Conservation (phyloP, 345 rosid genomes). For the Gossypium turneri region DNA sequence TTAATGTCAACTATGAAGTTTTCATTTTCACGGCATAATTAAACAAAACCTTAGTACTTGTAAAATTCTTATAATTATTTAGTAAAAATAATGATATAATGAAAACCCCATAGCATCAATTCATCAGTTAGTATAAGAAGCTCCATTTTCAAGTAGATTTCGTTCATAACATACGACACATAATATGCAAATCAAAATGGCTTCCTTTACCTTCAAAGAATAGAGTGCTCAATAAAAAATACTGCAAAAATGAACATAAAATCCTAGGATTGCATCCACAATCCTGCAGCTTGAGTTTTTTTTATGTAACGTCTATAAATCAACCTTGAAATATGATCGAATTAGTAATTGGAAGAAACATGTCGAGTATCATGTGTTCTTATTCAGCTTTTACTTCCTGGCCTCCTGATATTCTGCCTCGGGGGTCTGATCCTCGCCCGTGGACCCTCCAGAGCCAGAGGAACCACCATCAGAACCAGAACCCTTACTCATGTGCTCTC, state of each 20-base stretch:
- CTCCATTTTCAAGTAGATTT: not conserved
- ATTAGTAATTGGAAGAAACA: not conserved
- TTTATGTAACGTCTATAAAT: not conserved
- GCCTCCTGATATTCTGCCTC: constrained; percentile 57
- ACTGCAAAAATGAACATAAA: not conserved
- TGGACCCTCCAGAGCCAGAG: constrained; percentile 22
- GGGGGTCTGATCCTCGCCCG: constrained; percentile 37
- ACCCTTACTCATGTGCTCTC: constrained; percentile 45
- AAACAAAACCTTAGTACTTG: too few species aligned
- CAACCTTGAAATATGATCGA: not conserved
- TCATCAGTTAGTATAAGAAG: not conserved
- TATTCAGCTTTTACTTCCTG: constrained; percentile 12
- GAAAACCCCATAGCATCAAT: not conserved
- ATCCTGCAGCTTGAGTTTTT: not conserved
- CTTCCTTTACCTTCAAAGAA: not conserved
- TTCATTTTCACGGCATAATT: too few species aligned
- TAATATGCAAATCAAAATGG: not conserved
- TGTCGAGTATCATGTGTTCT: not conserved
- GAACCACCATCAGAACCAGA: constrained; percentile 28
- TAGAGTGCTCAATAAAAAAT: not conserved
- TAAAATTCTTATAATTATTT: not conserved
- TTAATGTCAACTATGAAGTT: too few species aligned
- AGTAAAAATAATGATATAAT: not conserved
- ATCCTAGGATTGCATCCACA: not conserved
- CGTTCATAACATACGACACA: not conserved